Base-by-base conservation (phyloP, 2,329 filamentous ascomycete species). In the Didymella exigua region DNA sequence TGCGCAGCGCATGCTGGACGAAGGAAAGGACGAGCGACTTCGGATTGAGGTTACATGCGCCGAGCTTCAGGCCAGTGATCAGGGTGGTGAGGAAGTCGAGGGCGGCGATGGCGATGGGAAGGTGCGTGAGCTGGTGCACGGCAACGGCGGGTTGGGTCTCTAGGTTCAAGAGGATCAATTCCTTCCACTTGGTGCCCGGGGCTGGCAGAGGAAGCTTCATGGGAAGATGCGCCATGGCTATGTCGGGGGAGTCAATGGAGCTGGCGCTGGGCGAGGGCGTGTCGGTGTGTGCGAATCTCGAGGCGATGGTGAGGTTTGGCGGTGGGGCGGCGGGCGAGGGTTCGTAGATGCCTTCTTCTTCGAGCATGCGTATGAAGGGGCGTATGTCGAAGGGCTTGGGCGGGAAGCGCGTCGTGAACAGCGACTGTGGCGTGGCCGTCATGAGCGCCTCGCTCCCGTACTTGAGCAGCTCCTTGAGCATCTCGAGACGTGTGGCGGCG, bases 61-160 rank as follows among this genome's bases (percentile, higher is more conserved):
- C 55, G 26, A 73, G 65, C 2, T 63, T 67, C 23, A 45, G 40
- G 21, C 67, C 59, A 36, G 66, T 59, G 46, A 76, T 64, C n/a
- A 76, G 62, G n/a, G 63, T 70, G 37, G 72, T 77, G 41, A 77
- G 62, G 49, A 74, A 68, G 34, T 77, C 75, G 49, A 77, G 71
- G 23, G 66, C 71, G 5, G 66, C 58, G n/a, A 77, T 59, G 21
- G 71, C 66, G 27, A 77, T 60, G 38, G 75, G 74, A 14, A 76
- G 67, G 43, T 65, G 71, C 8, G 66, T 72, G 29, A 77, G 61
- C 23, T 70, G 65, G 27, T 64, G 57, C 13, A 69, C 58, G 1
- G 70, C 68, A 10, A 47, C 40, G 8, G 59, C 40, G n/a, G 66
- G 72, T 6, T 67, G 47, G 7, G 47, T 54, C 29, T 63, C 44